phyloP scores from a whole-genome alignment of 805 yeast genomes.

The Wickerhamomyces pijperi region DNA sequence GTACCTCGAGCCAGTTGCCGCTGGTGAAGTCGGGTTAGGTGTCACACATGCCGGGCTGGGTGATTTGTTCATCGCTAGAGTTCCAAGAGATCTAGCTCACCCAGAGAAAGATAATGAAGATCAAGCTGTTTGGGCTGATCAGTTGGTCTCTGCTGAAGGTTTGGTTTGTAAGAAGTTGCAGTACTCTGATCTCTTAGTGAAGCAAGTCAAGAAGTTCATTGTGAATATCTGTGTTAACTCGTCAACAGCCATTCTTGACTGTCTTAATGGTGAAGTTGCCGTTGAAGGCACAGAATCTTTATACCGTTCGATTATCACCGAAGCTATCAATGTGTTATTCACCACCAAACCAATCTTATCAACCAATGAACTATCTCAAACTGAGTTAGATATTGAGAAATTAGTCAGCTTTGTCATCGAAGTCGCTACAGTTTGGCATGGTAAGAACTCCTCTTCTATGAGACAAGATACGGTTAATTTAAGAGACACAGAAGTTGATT shows the following conservation, averaged over 20 bases:
- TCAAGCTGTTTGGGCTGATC: conserved; percentile 14
- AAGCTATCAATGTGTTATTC: conserved; percentile 21
- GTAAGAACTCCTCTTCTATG: conserved; percentile 43
- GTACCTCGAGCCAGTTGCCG: conserved; percentile 26
- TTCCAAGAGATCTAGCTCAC: conserved; percentile 30
- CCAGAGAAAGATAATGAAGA: conserved; percentile 1
- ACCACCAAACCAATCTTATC: conserved; percentile 20
- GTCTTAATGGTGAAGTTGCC: conserved; percentile 69
- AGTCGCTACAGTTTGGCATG: conserved; percentile 34
- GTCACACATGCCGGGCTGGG: conserved; percentile 69
- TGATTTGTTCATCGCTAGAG: conserved; percentile 42
- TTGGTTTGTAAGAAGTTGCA: conserved; percentile 24
- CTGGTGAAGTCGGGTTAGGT: conserved; percentile 26
- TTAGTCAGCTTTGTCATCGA: conserved; percentile 26
- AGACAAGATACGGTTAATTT: conserved; percentile 41
- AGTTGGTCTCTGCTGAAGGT: conserved; percentile 18
- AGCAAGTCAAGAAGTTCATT: conserved; percentile 66
- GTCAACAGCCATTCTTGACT: conserved; percentile 64
- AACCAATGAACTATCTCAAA: conserved; percentile 12
- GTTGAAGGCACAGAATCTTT: conserved; percentile 29
- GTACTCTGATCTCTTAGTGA: conserved; percentile 36
- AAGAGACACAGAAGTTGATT: conserved; percentile 66
- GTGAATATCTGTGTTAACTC: conserved; percentile 82
- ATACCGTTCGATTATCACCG: conserved; percentile 23
- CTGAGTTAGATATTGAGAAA: conserved; percentile 19